Percentiles rank a stretch among this genome's conserved stretches.
Evolutionary conservation across 176 grass and related monocot genomes (phyloP).

Genomic region (Coix lacrymajobi): DNA sequence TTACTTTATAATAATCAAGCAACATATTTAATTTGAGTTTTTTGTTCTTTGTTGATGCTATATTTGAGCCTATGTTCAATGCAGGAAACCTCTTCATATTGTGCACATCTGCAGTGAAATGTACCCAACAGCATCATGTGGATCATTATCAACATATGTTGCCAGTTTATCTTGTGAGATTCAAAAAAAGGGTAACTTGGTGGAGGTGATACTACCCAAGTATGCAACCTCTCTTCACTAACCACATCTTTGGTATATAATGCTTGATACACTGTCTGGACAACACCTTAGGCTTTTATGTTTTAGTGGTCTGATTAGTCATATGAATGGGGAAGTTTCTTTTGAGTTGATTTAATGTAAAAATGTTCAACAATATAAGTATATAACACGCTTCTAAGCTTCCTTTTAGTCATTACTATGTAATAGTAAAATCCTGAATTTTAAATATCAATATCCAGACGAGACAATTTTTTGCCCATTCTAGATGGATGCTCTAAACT

Average conservation of each 20-base stretch:
- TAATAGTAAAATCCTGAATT: not conserved
- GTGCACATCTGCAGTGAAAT: conserved; percentile 62
- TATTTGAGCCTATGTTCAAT: conserved; percentile 5
- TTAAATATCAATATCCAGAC: not conserved
- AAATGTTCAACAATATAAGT: not conserved
- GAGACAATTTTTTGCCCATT: not conserved
- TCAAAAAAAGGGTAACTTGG: conserved; percentile 51
- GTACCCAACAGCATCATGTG: conserved; percentile 39
- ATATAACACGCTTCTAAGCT: not conserved
- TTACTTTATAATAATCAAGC: not conserved
- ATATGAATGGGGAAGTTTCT: not conserved
- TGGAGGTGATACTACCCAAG: conserved; percentile 67
- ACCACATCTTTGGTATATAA: not conserved
- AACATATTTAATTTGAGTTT: not conserved
- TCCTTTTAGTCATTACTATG: not conserved
- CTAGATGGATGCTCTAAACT: not conserved
- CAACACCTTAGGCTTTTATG: not conserved
- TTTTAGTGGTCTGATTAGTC: not conserved
- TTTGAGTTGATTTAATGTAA: not conserved
- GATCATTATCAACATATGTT: conserved; percentile 47
- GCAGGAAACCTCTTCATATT: conserved; percentile 46
- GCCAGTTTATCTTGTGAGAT: conserved; percentile 46
- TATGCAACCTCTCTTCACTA: conserved; percentile 17
- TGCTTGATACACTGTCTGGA: not conserved
- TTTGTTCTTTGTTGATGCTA: not conserved